Evolutionary conservation across 2,329 filamentous ascomycete species (phyloP).

Genomic region (Aureobasidium mangrovei): DNA sequence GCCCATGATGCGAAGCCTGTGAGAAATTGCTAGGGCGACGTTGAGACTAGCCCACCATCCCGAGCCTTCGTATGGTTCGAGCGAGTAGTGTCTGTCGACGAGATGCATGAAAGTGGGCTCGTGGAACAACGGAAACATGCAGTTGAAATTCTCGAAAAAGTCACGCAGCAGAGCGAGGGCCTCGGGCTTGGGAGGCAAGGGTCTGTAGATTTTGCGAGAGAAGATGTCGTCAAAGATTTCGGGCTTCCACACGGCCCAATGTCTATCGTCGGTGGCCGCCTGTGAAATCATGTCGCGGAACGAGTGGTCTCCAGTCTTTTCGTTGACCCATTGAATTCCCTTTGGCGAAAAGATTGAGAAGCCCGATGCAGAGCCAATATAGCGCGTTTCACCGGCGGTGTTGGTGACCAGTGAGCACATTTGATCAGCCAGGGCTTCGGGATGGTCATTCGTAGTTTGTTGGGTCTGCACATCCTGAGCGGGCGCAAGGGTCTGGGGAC

Average conservation of each 20-base stretch:
- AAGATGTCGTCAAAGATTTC: conserved; percentile 94
- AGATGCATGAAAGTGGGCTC: conserved; percentile 98
- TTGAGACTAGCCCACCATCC: conserved; percentile 99
- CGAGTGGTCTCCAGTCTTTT: conserved; percentile 90
- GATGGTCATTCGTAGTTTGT: conserved; percentile 46
- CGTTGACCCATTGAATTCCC: conserved; percentile 96
- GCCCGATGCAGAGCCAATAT: conserved; percentile 92
- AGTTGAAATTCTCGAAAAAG: conserved; percentile 98
- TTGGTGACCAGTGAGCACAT: conserved; percentile 98
- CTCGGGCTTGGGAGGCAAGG: conserved; percentile 76
- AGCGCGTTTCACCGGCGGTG: conserved; percentile 86
- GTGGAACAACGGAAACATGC: conserved; percentile 95
- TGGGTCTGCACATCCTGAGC: conserved; percentile 38
- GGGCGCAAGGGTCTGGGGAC: conserved; percentile 42
- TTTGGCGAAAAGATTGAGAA: conserved; percentile 99
- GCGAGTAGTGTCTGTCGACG: conserved; percentile 86
- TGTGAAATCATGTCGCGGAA: conserved; percentile 94
- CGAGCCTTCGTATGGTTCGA: conserved; percentile 85
- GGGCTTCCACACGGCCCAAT: conserved; percentile 97
- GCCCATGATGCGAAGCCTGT: conserved; percentile 89
- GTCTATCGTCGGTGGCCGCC: conserved; percentile 78
- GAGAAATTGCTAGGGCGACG: conserved; percentile 83
- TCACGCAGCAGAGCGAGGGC: conserved; percentile 81
- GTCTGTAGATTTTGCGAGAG: conserved; percentile 71
- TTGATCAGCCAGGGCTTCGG: conserved; percentile 88